Evolutionary conservation across 2,329 filamentous ascomycete species (phyloP), one percentile per base, ranked within the genome.

Genomic region (Calonectria multiphialidica): DNA sequence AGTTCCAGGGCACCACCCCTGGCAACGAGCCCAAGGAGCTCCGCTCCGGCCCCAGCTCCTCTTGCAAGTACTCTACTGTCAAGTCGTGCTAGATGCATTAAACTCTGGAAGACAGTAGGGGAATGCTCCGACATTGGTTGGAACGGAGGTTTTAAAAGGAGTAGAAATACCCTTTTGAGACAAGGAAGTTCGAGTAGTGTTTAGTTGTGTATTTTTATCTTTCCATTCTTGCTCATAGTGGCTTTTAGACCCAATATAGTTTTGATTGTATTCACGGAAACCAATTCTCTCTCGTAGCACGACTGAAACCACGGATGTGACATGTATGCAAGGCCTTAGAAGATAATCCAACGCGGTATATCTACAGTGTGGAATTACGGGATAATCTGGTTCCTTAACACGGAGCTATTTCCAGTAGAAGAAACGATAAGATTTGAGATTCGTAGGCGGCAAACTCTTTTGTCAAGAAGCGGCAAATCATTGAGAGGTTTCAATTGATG

Each of bases 21-120:
- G 76, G 76, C n/a, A 76, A 78, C 47, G 76, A 78, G 75, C 76
- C 76, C 59, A 78, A 78, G 76, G 47, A 76, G 76, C 50, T 78
- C 21, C 37, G 72, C 35, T 76, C 75, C n/a, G 76, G 76, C 12
- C 18, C 57, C 59, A 78, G 76, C 76, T 49, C 55, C 4, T 25
- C 70, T n/a, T 78, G 76, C 76, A 75, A 73, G 66, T 78, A 77
- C 75, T 65, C 74, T 35, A 65, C 76, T 21, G 62, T 78, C 71
- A 74, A 70, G 45, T 72, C 75, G 21, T 78, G 76, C 76, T 78
- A 78, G 53, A 64, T 28, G 66, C 37, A 49, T 8, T 21, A 37
- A 44, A 47, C 33, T 49, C 57, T 62, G 57, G 37, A 30, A 42
- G 40, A 44, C 57, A 62, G 57, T 62, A 62, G 57, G 16, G 28